Percentiles rank a stretch among this genome's conserved stretches.
Conservation (phyloP, 2,329 filamentous ascomycete genomes). For the Aureobasidium sp. region DNA sequence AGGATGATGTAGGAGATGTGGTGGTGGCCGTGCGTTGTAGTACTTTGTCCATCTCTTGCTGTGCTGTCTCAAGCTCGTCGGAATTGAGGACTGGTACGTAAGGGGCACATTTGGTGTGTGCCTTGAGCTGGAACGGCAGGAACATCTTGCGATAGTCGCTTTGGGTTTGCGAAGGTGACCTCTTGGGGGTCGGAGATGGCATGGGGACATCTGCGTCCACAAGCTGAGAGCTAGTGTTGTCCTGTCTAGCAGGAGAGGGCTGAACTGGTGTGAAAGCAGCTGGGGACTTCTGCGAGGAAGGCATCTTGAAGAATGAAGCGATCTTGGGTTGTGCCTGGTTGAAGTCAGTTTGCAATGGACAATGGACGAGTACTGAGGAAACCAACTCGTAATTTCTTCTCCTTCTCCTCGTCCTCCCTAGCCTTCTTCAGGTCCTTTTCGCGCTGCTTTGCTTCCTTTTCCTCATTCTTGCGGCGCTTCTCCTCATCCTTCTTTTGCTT, state of each 20-base stretch:
- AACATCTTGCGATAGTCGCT: constrained; percentile 56
- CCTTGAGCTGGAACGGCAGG: constrained; percentile 71
- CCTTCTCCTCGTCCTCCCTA: constrained; percentile 34
- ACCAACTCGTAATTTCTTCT: constrained; percentile 25
- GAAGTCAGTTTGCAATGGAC: neutral
- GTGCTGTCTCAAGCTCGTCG: neutral
- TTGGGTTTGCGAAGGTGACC: neutral
- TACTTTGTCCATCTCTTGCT: constrained; percentile 7
- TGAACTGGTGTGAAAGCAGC: neutral
- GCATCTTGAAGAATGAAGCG: constrained; percentile 22
- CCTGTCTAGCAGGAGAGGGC: neutral
- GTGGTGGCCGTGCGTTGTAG: neutral
- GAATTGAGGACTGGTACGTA: constrained; percentile 40
- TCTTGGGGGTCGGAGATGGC: neutral
- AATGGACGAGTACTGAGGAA: constrained; percentile 26
- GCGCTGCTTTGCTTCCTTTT: constrained; percentile 35
- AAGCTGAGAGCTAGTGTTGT: constrained; percentile 18
- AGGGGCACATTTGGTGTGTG: constrained; percentile 64
- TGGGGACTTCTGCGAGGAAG: constrained; percentile 21
- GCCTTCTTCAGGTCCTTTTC: constrained; percentile 43
- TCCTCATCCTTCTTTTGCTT: constrained; percentile 25
- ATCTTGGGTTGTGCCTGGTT: constrained; percentile 29
- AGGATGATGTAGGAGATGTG: neutral
- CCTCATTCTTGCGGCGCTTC: constrained; percentile 34
- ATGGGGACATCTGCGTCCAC: neutral